Base-by-base conservation (phyloP, 257 asterid species). In the Phtheirospermum japonicum region DNA sequence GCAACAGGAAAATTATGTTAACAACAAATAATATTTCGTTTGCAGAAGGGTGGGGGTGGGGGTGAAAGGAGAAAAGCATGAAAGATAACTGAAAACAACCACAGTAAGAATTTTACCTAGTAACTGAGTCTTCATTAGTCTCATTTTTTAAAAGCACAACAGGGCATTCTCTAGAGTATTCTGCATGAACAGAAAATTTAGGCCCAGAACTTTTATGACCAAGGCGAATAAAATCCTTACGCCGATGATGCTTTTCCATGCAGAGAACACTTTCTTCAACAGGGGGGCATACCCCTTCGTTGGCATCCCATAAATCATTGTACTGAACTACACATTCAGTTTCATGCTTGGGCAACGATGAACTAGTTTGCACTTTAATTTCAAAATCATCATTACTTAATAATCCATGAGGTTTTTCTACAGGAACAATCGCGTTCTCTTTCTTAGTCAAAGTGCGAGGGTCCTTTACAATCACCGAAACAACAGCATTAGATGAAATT, bases 251-350 rank as follows among this genome's bases (percentile, higher is more conserved):
- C 72, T 78, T 89, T 71, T 79, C 84, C 76, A 50, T 7, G 74
- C 85, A 86, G 52, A 85, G 73, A 74, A 82, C 60, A 73, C 74
- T 81, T 73, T 89, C 97, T 72, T 79, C 86, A 40, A 82, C 42
- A 14, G 96, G 98, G 73, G 95, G 87, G 62, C 45, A 70, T 64
- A 82, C 66, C 52, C 6, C 85, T 67, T 77, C 57, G 74, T 57
- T 50, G 66, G 68, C 56, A 50, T 50, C 56, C 56, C 56, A 50
- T 50, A 50, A 50, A 23, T 50, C 56, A 23, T 31, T 17, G 40
- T 37, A 40, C 65, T 69, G 67, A 50, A 51, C 36, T 43, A 59
- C 66, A 68, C 19, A 33, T 33, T 72, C 72, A 54, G 68, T 70
- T 73, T 79, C 80, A 58, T 69, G 65, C 34, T 73, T 61, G 18